Base-by-base conservation (phyloP, 2,329 filamentous ascomycete genomes). In the Aspergillus udagawae region DNA sequence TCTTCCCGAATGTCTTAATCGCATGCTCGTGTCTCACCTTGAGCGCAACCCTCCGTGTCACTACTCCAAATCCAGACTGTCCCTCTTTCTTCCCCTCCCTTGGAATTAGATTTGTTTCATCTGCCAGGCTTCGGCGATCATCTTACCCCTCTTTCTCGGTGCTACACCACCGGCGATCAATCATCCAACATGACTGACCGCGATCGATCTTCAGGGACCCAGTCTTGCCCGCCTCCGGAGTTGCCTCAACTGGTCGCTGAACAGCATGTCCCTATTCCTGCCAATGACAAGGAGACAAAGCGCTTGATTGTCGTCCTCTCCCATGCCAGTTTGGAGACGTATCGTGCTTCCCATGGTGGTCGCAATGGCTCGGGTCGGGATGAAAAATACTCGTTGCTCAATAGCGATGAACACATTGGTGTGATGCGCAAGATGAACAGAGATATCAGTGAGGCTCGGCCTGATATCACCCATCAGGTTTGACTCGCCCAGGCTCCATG, bases 401-500 rank as follows among this genome's bases (percentile, higher is more conserved):
- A 99, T 82, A 97, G 92, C 77, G 94, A 99, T 72, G 94, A 99
- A 78, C 94, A 99, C 74, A 99, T 99, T 66, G 94, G 94, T 61
- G 90, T 97, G 64, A 96, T 99, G 92, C 89, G 94, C 70, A 99
- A 97, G 82, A 97, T 97, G 93, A 96, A 96, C 74, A 85, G 94
- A 67, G 94, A 99, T 74, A 97, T 99, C 65, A 97, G 92, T 74
- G 94, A 99, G 77, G 94, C 94, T 59, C 87, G 94, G 66, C 94
- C 94, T 48, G 94, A 99, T 77, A 99, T 99, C 70, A 96, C 94
- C 49, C 94, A 99, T 75, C 94, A 97, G 91, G 93, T 97, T 80
- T 70, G 84, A 75, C 45, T 60, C 64, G 12, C 55, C 49, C 60
- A 38, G 28, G 29, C 50, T 54, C 50, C 27, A 51, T n/a, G n/a